Conservation (phyloP, 1,139 yeast genomes). For the Arxiozyma slooffiae region DNA sequence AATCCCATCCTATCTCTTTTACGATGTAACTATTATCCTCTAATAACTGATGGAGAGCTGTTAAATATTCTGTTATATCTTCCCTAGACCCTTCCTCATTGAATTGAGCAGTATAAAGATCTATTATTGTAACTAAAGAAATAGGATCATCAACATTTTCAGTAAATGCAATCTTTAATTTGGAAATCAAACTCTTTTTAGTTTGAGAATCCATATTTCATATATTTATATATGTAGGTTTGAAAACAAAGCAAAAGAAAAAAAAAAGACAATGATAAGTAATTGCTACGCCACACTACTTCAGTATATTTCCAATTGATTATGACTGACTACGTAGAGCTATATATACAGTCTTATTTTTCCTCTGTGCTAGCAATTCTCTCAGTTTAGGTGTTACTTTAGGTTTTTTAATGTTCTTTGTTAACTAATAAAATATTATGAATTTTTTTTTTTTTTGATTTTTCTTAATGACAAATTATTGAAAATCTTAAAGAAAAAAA, state of each 20-base stretch:
- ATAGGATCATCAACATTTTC: slow-evolving; percentile 18
- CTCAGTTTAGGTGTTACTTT: neutral
- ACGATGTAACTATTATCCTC: slow-evolving; percentile 40
- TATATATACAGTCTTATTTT: no score
- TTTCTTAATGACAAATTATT: neutral
- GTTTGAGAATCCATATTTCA: neutral
- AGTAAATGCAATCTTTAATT: slow-evolving; percentile 13
- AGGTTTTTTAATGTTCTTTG: no score
- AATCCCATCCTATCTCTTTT: slow-evolving; percentile 78
- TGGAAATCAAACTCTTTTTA: slow-evolving; percentile 4
- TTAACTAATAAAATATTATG: no score
- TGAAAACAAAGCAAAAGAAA: neutral
- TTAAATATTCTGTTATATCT: slow-evolving; percentile 40
- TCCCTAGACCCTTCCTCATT: slow-evolving; percentile 16
- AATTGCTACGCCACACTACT: neutral
- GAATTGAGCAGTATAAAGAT: slow-evolving; percentile 14
- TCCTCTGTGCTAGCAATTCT: no score
- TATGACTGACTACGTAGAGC: neutral
- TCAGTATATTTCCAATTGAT: no score
- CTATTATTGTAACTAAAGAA: slow-evolving; percentile 20
- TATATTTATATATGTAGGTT: no score
- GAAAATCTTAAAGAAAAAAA: neutral
- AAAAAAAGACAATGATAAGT: neutral
- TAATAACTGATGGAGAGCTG: slow-evolving; percentile 37
- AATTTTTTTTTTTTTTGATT: no score